A percentile compares a stretch with the other conserved stretches of the same genome.
Conservation (phyloP, 768 basidiomycete genomes). For the Suillus bovinus region DNA sequence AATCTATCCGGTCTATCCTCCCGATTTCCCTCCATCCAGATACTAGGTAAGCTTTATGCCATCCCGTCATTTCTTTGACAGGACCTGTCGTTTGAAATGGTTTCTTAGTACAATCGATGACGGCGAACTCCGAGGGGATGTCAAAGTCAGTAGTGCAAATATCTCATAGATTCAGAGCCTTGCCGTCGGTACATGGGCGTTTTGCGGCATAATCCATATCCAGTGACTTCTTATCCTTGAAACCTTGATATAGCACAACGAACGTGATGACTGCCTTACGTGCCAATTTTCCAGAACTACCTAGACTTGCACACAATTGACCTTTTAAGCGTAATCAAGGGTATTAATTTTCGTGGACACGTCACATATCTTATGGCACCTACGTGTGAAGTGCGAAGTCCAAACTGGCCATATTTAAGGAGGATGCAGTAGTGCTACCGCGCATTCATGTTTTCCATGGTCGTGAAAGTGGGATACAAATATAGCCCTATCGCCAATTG, state of each 20-base stretch:
- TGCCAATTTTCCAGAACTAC: background rate
- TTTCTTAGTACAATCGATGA: background rate
- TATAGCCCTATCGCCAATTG: background rate
- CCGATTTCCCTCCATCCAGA: background rate
- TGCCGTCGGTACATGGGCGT: background rate
- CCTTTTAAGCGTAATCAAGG: conserved; percentile 1
- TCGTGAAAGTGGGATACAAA: background rate
- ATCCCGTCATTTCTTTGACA: background rate
- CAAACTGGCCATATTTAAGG: background rate
- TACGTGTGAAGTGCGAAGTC: background rate
- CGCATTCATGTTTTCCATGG: background rate
- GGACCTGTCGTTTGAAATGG: background rate
- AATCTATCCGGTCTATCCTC: background rate
- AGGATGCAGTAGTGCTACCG: background rate
- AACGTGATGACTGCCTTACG: background rate
- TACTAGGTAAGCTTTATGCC: background rate
- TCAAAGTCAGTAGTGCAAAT: background rate
- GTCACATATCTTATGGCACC: background rate
- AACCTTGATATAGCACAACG: background rate
- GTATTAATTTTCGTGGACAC: conserved; percentile 1
- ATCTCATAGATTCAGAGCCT: background rate
- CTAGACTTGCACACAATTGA: background rate
- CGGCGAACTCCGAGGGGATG: background rate
- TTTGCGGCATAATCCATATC: background rate
- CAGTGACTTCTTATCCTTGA: background rate